Base-by-base conservation (phyloP, 2,329 filamentous ascomycete species). In the Aspergillus sp. region DNA sequence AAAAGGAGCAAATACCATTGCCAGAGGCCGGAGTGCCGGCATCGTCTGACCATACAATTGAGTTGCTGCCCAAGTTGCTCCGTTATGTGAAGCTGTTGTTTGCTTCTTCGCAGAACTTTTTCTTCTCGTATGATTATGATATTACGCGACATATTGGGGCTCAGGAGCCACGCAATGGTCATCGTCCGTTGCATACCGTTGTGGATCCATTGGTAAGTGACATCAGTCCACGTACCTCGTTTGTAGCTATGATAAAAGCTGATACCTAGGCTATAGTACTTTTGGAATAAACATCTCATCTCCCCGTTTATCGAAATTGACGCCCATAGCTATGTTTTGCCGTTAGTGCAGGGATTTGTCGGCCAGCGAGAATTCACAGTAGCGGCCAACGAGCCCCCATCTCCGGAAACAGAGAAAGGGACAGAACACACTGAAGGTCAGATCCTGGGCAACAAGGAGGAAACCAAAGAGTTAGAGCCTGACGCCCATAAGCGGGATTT, bases 91-190 rank as follows among this genome's bases (percentile, higher is more conserved):
- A 88, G 61, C 81, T 97, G 47, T 81, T 95, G 51, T 91, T 96
- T 62, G 84, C 86, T 1, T 39, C 37, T 39, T 90, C 86, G 0
- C 79, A 80, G 53, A 96, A 88, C 65, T 97, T 96, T 67, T 97
- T 86, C 73, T 98, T 91, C 66, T 90, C 90, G 0, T 96, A 98
- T 65, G 93, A 98, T 55, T 80, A 91, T 63, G 90, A 98, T 64
- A 80, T 98, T 44, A 97, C 93, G 0, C 80, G 85, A 48, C 83
- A 79, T 47, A 65, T 79, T 51, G 65, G 67, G 45, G 64, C 66
- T 33, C 68, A 73, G 57, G 65, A 67, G 41, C 47, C 65, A 6
- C 59, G 63, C 27, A 67, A 60, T 20, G 68, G 71, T 12, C 76
- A 77, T 41, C 56, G 80, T 4, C 84, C 90, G 5, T 72, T 95